Conservation (phyloP, 225 moss, liverwort and hornwort species). For the Thuidium tamariscinum region DNA sequence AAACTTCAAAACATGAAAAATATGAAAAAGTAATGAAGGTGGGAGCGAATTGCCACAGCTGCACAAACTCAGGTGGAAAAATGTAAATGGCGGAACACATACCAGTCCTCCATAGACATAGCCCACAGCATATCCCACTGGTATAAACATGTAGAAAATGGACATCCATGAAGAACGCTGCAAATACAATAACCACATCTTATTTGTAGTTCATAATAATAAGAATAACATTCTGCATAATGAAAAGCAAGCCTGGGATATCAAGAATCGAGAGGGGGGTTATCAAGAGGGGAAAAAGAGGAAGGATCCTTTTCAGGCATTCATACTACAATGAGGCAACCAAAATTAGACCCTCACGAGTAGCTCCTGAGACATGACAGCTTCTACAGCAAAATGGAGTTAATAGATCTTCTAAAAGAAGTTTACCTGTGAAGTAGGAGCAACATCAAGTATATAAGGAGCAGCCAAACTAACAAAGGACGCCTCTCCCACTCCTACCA, state of each 20-base stretch:
- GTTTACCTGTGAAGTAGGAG: slow-evolving; percentile 47
- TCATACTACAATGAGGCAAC: background rate
- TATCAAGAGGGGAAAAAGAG: background rate
- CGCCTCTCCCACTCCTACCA: slow-evolving; percentile 95
- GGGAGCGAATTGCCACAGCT: background rate
- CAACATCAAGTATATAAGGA: slow-evolving; percentile 91
- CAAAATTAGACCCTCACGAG: background rate
- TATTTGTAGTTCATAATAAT: background rate
- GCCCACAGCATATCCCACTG: slow-evolving; percentile 78
- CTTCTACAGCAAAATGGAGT: background rate
- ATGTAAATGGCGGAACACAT: background rate
- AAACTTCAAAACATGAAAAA: background rate
- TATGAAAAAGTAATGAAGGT: background rate
- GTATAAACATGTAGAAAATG: slow-evolving; percentile 81
- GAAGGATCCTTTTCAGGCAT: background rate
- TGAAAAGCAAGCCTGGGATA: background rate
- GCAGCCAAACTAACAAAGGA: slow-evolving; percentile 91
- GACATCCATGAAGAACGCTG: slow-evolving; percentile 81
- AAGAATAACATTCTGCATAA: background rate
- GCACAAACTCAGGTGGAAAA: background rate
- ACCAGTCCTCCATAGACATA: slow-evolving; percentile 89
- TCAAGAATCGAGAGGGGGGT: background rate
- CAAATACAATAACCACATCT: background rate
- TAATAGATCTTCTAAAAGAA: background rate
- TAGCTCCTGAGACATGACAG: background rate